Evolutionary conservation across 2,329 filamentous ascomycete genomes (phyloP), one percentile per base, ranked within the genome.

Genomic region (Trichoderma guizhouense): DNA sequence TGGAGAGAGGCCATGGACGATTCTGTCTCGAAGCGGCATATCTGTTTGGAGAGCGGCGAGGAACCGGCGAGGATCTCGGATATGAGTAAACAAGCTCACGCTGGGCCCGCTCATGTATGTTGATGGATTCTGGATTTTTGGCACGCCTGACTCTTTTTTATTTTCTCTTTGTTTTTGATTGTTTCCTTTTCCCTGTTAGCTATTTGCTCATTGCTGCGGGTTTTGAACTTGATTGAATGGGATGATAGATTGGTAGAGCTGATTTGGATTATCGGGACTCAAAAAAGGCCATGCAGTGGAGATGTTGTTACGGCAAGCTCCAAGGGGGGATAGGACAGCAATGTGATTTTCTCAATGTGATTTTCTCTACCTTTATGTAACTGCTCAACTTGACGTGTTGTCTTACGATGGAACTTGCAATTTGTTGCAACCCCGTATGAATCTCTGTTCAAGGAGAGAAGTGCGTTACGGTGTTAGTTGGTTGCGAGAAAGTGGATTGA

Each of bases 11-110:
- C 24, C 88, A 87, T 65, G 92, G 91, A 6, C 90, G 92, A 61
- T 98, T 97, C 83, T 98, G 95, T 81, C 90, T 96, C 73, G 95
- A 98, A 82, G 95, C 95, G 4, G 94, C 93, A 7, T 91, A 93
- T 81, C 83, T 98, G 63, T 97, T 98, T 84, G 93, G 94, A 24
- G 92, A 92, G 74, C 79, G 83, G n/a, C 77, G 84, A 69, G 75
- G 74, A 15, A 77, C 74, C 5, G 77, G 77, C 58, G 77, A 78
- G 63, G 70, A 69, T 7, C 70, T 76, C 32, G 78, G 78, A 71
- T 79, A 77, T 72, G 76, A 76, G n/a, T 73, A 71, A 26, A 28
- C 69, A 60, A 43, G 26, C 26, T 26, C 47, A 21, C 15, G 9
- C 34, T 14, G 18, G n/a, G 12, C 14, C 47, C 47, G 18, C 32